Base-by-base conservation (phyloP, 2,329 filamentous ascomycete species). In the Monilinia polystroma region DNA sequence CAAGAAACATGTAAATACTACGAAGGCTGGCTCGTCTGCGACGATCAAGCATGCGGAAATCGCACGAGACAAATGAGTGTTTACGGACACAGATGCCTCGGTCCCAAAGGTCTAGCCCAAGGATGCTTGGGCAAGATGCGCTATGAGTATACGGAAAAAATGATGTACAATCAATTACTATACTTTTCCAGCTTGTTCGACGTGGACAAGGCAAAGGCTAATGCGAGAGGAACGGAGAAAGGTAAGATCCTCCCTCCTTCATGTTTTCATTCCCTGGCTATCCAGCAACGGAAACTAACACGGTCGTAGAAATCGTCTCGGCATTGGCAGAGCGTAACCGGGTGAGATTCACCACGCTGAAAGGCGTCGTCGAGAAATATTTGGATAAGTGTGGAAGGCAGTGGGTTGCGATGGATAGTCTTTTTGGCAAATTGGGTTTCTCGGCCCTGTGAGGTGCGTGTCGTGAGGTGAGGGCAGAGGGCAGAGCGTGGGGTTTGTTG, bases 41-140 rank as follows among this genome's bases (percentile, higher is more conserved):
- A 97, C 77, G 95, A 99, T 77, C 81, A 91, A 2, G 88, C 91
- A 45, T 99, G 95, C 78, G 90, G 90, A 38, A 90, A 88, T 75
- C 89, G 92, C 66, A 98, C 95, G 2, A 86, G 94, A 59, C 92
- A 97, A 77, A 93, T 98, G 83, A 91, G 88, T 73, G 95, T 99
- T 51, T 97, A 96, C 77, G 95, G 95, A 56, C 88, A 90, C 68
- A 87, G 93, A 60, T 99, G 95, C 77, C 83, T 98, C 7, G 95
- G 95, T 0, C 92, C 94, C 20, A 89, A 89, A 72, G 93, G 93
- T 1, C 87, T 95, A 3, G 94, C 90, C 0, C 85, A 88, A 66
- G 93, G 92, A 66, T 99, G 95, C 77, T 81, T 88, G 4, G 95
- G 95, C 26, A 87, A 87, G 60, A 98, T 99, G 93, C 82, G 85